A percentile compares a stretch with the other conserved stretches of the same genome.
Conservation (phyloP, 2,329 filamentous ascomycete species). For the Arthrobotrys entomopaga region DNA sequence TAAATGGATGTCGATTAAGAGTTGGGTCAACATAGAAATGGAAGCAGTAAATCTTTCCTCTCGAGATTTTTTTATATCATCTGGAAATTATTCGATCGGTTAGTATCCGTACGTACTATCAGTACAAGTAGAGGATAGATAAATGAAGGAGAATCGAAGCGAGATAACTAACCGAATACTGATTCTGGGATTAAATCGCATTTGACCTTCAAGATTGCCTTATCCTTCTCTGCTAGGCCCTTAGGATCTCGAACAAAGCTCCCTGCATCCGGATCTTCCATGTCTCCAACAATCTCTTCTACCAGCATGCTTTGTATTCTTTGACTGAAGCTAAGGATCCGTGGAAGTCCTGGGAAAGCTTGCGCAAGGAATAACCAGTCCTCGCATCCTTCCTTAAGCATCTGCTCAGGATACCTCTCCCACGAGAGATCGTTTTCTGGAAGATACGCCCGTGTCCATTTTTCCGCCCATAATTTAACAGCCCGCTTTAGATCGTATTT, state of each 20-base stretch:
- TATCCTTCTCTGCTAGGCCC: conserved; percentile 1
- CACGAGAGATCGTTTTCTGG: neutral
- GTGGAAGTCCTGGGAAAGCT: conserved; percentile 15
- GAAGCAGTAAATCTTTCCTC: conserved; percentile 3
- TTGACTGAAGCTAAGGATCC: conserved; percentile 1
- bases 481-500: conserved; percentile 32
- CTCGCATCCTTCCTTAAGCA: conserved; percentile 31
- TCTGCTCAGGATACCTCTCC: neutral
- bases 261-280: conserved; percentile 4
- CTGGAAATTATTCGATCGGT: conserved; percentile 1
- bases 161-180: conserved; percentile 17
- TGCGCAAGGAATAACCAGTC: conserved; percentile 44
- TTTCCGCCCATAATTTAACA: conserved; percentile 24
- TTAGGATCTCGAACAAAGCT: conserved; percentile 12
- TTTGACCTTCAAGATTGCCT: conserved; percentile 2
- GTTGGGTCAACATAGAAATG: neutral
- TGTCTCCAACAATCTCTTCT: conserved; percentile 46
- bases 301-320: conserved; percentile 25
- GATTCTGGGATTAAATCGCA: conserved; percentile 32
- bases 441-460: conserved; percentile 7
- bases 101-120: too few relatives aligned
- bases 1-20: conserved; percentile 21
- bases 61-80: conserved; percentile 14
- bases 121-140: too few relatives aligned
- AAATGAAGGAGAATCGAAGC: neutral